Evolutionary conservation across 495 filamentous ascomycete species (phyloP).

Genomic region (Daldinia loculata): DNA sequence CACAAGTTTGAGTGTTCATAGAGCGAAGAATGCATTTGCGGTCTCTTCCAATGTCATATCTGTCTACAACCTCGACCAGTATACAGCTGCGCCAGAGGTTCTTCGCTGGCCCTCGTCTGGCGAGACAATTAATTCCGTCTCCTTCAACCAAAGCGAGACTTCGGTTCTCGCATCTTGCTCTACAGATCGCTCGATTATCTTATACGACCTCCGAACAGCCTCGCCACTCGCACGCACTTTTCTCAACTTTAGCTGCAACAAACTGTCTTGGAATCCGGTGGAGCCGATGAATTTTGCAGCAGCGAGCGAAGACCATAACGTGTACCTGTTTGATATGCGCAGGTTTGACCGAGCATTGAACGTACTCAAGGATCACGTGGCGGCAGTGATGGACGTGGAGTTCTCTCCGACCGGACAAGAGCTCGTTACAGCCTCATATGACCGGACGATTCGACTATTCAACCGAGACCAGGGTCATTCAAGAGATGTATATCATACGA

Average conservation of each 20-base stretch:
- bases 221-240: constrained; percentile 81
- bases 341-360: constrained; percentile 85
- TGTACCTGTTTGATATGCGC: constrained; percentile 84
- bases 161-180: constrained; percentile 85
- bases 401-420: constrained; percentile 95
- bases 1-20: constrained; percentile 84
- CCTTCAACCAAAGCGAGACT: constrained; percentile 95
- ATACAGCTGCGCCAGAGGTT: constrained; percentile 78
- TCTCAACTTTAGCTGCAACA: constrained; percentile 82
- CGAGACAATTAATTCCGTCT: constrained; percentile 89
- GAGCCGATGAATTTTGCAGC: constrained; percentile 92
- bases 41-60: constrained; percentile 82
- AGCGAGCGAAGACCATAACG: constrained; percentile 70
- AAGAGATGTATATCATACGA: constrained; percentile 95
- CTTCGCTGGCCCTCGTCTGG: constrained; percentile 85
- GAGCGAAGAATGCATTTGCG: constrained; percentile 75
- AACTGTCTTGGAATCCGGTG: constrained; percentile 94
- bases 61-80: constrained; percentile 83
- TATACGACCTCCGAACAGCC: constrained; percentile 86
- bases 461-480: constrained; percentile 81
- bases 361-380: constrained; percentile 94
- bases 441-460: constrained; percentile 72
- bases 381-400: constrained; percentile 96
- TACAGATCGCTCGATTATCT: constrained; percentile 83
- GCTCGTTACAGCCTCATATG: constrained; percentile 89